Conservation (phyloP, 805 yeast genomes). For the Brettanomyces nanus region DNA sequence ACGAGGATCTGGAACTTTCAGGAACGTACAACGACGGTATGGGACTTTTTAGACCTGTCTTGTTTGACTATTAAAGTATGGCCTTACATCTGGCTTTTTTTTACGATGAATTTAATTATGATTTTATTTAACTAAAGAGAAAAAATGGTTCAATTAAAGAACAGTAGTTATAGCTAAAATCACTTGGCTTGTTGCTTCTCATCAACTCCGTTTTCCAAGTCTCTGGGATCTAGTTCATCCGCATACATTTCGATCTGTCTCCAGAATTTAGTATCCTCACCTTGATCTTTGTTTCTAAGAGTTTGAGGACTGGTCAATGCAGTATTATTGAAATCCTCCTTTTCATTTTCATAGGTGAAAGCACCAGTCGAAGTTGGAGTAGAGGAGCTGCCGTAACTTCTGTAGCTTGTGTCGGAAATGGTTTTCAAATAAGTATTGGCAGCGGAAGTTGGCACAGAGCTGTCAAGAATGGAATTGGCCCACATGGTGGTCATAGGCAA, state of each 20-base stretch:
- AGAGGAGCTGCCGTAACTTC: neutral
- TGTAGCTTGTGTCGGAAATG: neutral
- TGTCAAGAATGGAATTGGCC: conserved; percentile 65
- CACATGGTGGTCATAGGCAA: conserved; percentile 82
- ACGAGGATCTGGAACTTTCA: neutral
- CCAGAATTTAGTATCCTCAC: conserved; percentile 21
- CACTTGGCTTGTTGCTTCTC: too few species aligned
- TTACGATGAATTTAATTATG: too few species aligned
- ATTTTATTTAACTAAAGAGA: too few species aligned
- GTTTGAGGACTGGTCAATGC: conserved; percentile 1
- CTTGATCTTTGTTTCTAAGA: conserved; percentile 7
- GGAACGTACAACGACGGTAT: neutral
- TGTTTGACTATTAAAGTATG: neutral
- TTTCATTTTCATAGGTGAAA: neutral
- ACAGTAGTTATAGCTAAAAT: too few species aligned
- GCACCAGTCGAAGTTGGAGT: neutral
- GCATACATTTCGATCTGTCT: conserved; percentile 24
- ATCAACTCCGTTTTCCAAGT: conserved; percentile 8
- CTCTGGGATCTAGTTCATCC: conserved; percentile 19
- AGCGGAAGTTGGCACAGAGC: conserved; percentile 33
- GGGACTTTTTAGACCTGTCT: neutral
- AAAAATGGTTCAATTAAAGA: too few species aligned
- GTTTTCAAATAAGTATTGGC: conserved; percentile 15
- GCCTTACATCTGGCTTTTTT: too few species aligned
- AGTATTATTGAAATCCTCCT: neutral